Conservation (phyloP, 345 rosid species). For the Bruguiera gymnorhiza region DNA sequence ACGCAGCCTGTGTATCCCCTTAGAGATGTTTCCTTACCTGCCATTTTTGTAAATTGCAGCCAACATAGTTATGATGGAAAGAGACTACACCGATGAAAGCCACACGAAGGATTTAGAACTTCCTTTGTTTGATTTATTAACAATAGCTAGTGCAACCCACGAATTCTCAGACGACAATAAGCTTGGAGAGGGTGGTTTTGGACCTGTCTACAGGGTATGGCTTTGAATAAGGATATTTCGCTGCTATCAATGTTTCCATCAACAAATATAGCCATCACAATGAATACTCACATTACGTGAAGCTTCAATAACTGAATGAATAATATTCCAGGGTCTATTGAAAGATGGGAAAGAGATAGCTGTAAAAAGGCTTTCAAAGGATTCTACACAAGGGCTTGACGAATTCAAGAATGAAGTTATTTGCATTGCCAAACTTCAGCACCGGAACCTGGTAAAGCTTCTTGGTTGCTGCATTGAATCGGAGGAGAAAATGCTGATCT, state of each 20-base stretch:
- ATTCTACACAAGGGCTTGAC: constrained; percentile 21
- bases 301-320: neutral
- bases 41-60: neutral
- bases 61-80: neutral
- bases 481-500: constrained; percentile 24
- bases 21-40: too few species aligned
- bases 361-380: constrained; percentile 37
- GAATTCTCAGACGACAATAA: constrained; percentile 8
- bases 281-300: neutral
- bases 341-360: constrained; percentile 36
- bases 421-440: constrained; percentile 31
- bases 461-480: constrained; percentile 26
- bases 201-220: constrained; percentile 28
- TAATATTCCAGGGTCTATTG: constrained; percentile 26
- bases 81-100: neutral
- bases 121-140: constrained; percentile 24
- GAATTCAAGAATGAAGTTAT: constrained; percentile 35
- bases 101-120: constrained; percentile 16
- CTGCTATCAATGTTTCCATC: neutral
- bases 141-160: constrained; percentile 17
- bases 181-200: constrained; percentile 32
- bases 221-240: neutral
- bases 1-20: too few species aligned
- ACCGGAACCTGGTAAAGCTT: constrained; percentile 33
- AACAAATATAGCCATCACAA: neutral